Evolutionary conservation across 2,329 filamentous ascomycete species (phyloP), one percentile per base, ranked within the genome.

Genomic region (Mycosphaerelloides madeirae): DNA sequence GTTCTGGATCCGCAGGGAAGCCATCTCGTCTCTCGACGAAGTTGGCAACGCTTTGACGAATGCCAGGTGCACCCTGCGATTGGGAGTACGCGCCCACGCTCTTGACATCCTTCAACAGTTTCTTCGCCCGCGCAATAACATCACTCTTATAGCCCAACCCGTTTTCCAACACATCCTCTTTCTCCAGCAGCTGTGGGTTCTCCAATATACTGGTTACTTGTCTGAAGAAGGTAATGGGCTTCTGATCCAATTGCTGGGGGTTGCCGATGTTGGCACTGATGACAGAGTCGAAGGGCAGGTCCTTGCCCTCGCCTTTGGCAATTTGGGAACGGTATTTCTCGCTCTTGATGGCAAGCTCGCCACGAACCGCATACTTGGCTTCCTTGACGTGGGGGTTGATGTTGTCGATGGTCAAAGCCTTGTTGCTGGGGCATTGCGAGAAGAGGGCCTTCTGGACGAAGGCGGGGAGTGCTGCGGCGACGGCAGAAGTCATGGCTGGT

Each of bases 251-350:
- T 72, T 98, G 93, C 71, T 98, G 93, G 3, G 93, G 93, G 75
- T 98, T 98, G 64, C 93, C 93, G 63, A 98, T 98, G 73, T 98
- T 98, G 70, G 93, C 93, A 52, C 87, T 90, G 72, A 98, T 91
- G 68, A 98, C 84, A 48, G 88, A 79, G 60, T 87, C 77, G 69
- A 98, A 98, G 38, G 93, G 91, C 39, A 97, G 76, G 62, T 70
- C 64, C 67, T 71, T 76, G 58, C 78, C 80, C 52, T 80, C 77
- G 42, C 68, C 70, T 39, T 77, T 73, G 47, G 67, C 68, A 50
- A 96, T 75, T 61, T 79, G 76, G 42, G 84, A 83, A 49, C 91
- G 84, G 73, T 91, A 95, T 68, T 88, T 79, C 72, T 98, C 93
- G 12, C 89, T 93, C 72, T 87, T 88, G 66, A 94, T 85, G 46